Percentiles rank a stretch among this genome's conserved stretches.
Conservation (phyloP, 352 stramenopile species). For the Phytophthora brassicae region DNA sequence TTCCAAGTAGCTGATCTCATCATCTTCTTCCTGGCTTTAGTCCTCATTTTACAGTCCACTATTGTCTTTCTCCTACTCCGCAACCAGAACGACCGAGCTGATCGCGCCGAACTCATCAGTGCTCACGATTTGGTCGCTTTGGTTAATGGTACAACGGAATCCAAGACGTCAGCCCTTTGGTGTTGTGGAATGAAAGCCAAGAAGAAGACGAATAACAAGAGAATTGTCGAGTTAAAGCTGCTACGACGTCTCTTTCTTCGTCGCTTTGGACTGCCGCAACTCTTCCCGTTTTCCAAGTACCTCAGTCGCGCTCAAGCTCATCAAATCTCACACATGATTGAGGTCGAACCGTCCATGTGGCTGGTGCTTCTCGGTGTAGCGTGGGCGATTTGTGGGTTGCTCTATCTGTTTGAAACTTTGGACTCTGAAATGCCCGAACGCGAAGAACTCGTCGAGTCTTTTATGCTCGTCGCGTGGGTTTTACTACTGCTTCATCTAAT, state of each 20-base stretch:
- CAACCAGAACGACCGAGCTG: conserved; percentile 40
- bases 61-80: conserved; percentile 45
- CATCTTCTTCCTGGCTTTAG: conserved; percentile 53
- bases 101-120: conserved; percentile 47
- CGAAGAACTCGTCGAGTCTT: conserved; percentile 37
- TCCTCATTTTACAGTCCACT: conserved; percentile 51
- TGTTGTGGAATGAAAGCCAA: conserved; percentile 20
- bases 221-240: conserved; percentile 37
- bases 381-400: conserved; percentile 35
- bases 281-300: conserved; percentile 75
- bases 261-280: conserved; percentile 42
- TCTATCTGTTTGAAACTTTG: conserved; percentile 27
- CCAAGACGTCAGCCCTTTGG: conserved; percentile 16
- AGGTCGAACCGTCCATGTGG: conserved; percentile 67
- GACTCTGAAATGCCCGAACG: conserved; percentile 23
- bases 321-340: conserved; percentile 75
- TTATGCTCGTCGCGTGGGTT: conserved; percentile 41
- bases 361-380: conserved; percentile 45
- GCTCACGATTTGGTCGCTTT: conserved; percentile 33
- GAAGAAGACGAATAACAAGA: conserved; percentile 11
- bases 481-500: conserved; percentile 44
- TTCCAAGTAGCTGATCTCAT: conserved; percentile 60
- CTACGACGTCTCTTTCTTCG: conserved; percentile 45
- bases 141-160: conserved; percentile 1
- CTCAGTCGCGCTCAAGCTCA: conserved; percentile 65